These are phyloP conservation scores for Ganoderma sinense DNA, from an alignment of 1,284 basidiomycete genomes.

Conservation along the genomic window DNA sequence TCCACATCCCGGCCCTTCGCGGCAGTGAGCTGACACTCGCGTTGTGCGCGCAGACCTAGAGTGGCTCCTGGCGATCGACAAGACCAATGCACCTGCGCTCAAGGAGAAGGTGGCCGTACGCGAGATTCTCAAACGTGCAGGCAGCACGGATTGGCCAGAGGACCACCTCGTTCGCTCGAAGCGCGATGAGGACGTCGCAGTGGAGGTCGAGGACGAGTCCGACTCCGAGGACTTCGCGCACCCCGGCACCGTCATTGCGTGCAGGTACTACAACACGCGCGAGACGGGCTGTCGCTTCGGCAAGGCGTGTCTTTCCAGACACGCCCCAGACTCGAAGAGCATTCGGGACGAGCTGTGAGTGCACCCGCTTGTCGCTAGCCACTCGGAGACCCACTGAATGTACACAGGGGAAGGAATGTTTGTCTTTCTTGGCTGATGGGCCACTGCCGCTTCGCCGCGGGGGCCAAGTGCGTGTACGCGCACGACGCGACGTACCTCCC, in stretches of 20 bases:
- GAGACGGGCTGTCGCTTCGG: constrained; percentile 49
- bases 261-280: constrained; percentile 58
- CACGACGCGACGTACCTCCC: constrained; percentile 44
- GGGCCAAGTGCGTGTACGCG: constrained; percentile 44
- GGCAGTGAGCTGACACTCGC: too few relatives aligned
- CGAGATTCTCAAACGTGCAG: neutral
- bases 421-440: constrained; percentile 45
- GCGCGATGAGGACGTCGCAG: constrained; percentile 40
- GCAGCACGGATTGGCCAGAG: neutral
- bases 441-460: constrained; percentile 34
- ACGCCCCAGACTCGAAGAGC: constrained; percentile 60
- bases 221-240: constrained; percentile 59
- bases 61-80: constrained; percentile 44
- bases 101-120: constrained; percentile 35
- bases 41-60: constrained; percentile 53
- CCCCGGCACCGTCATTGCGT: constrained; percentile 56
- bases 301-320: constrained; percentile 49
- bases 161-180: neutral
- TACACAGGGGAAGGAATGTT: constrained; percentile 49
- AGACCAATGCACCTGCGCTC: constrained; percentile 39
- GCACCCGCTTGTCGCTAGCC: neutral
- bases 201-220: constrained; percentile 40
- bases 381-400: too few relatives aligned
- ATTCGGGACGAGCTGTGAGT: constrained; percentile 58
- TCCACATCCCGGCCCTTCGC: too few relatives aligned